Evolutionary conservation across 1,139 yeast genomes (phyloP), one percentile per base, ranked within the genome.

Genomic region (Sugiyamaella grinbergsii): DNA sequence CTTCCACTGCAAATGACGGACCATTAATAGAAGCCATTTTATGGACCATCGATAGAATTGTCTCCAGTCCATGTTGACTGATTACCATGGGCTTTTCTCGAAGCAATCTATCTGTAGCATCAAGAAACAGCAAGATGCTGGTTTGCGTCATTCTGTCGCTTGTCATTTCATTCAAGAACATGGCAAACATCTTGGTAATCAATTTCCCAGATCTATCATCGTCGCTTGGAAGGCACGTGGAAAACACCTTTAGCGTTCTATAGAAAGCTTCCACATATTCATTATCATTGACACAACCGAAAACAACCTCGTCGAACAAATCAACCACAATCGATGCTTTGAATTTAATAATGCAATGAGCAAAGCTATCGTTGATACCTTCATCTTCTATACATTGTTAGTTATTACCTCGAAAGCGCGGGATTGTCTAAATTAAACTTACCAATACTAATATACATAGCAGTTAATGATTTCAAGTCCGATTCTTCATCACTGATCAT

Each of bases 31-130:
- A 44, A 2, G 70, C 54, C 3, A 71, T 44, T 31, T 65, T 66
- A 4, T 75, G 62, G 3, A 76, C 59, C 42, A 75, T 52, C 2
- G 74, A 64, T 2, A 84, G 53, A 1, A 76, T 64, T 26, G 75
- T 58, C 64, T 89, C 96, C 16, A 84, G 68, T 2, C 79, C 65
- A 62, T 84, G 85, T 64, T 88, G 96, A n/a, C 78, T 74, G 50
- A 87, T 74, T 0, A 79, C 58, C 85, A 88, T 82, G 0, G 79
- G 61, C 56, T 77, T 76, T 3, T 77, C 77, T 6, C 77, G 68
- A 20, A 84, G 67, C 13, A 76, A 58, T 0, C 61, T 50, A 48
- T 74, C 77, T n/a, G 81, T 48, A 1, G 67, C 34, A 18, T 42
- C 34, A 16, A 55, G 38, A 7, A 51, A 38, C 11, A 38, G 24